These are phyloP conservation scores for Euphrasia confusa DNA, from an alignment of 257 asterid species.

Conservation along the genomic window DNA sequence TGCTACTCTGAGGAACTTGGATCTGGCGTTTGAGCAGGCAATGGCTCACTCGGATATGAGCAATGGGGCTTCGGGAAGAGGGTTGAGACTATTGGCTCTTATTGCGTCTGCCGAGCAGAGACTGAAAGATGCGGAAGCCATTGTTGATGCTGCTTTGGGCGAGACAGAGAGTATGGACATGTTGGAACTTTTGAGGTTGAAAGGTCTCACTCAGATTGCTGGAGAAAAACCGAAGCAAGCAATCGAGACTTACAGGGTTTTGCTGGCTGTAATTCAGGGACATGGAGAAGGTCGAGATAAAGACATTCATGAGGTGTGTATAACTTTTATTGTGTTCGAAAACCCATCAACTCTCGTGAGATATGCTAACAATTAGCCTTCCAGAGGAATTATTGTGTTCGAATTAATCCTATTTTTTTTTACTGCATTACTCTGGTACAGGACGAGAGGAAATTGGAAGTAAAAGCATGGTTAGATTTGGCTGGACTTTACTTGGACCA, in stretches of 20 bases:
- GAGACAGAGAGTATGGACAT: constrained; percentile 63
- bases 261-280: constrained; percentile 66
- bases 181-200: constrained; percentile 64
- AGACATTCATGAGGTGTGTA: constrained; percentile 33
- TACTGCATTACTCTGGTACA: constrained; percentile 33
- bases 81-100: constrained; percentile 74
- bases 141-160: constrained; percentile 69
- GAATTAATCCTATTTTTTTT: background rate
- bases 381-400: background rate
- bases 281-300: constrained; percentile 30
- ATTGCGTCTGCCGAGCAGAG: constrained; percentile 78
- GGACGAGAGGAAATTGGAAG: constrained; percentile 40
- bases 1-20: constrained; percentile 65
- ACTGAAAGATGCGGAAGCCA: constrained; percentile 62
- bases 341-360: too few species aligned
- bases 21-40: constrained; percentile 50
- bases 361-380: too few species aligned
- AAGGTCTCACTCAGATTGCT: constrained; percentile 67
- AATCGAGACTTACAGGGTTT: constrained; percentile 62
- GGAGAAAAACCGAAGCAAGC: constrained; percentile 79
- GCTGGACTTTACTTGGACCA: constrained; percentile 64
- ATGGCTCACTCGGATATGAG: constrained; percentile 48
- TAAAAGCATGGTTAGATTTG: constrained; percentile 85
- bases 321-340: background rate
- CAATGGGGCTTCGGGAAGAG: constrained; percentile 50